phyloP scores from a whole-genome alignment of 2,329 filamentous ascomycete genomes.

The Lecanicillium sp. region DNA sequence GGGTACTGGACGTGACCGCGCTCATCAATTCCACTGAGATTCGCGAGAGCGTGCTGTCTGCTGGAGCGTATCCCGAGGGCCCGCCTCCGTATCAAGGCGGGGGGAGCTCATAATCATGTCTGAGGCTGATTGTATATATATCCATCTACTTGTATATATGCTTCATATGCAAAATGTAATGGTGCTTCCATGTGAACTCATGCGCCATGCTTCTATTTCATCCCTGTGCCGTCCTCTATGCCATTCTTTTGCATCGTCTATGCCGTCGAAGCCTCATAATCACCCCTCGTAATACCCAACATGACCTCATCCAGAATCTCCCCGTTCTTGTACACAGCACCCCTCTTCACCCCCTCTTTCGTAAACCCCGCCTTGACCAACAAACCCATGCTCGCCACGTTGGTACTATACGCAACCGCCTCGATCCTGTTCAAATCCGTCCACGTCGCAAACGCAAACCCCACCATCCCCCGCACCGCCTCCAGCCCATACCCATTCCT shows the following conservation, averaged over 20 bases:
- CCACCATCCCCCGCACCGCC: conserved; percentile 30
- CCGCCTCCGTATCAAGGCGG: conserved; percentile 8
- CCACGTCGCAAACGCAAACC: conserved; percentile 39
- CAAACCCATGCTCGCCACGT: conserved; percentile 37
- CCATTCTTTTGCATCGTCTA: no score
- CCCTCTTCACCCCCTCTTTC: conserved; percentile 38
- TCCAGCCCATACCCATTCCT: conserved; percentile 40
- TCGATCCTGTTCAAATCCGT: conserved; percentile 38
- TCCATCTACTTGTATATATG: no score
- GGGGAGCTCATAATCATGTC: no score
- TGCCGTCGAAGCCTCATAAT: no score
- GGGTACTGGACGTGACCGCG: conserved; percentile 4
- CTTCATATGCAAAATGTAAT: no score
- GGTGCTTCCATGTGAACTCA: no score
- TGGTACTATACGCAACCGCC: conserved; percentile 30
- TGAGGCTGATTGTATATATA: no score
- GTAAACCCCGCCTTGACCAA: conserved; percentile 37
- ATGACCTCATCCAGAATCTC: conserved; percentile 30
- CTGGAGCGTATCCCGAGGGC: background rate
- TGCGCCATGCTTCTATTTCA: no score
- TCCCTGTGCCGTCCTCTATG: no score
- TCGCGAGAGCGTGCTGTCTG: conserved; percentile 8
- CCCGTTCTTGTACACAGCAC: conserved; percentile 37
- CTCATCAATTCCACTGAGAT: conserved; percentile 5
- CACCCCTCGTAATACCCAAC: conserved; percentile 34